Evolutionary conservation across 345 rosid species (phyloP).

Genomic region (Dipteronia sinensis): DNA sequence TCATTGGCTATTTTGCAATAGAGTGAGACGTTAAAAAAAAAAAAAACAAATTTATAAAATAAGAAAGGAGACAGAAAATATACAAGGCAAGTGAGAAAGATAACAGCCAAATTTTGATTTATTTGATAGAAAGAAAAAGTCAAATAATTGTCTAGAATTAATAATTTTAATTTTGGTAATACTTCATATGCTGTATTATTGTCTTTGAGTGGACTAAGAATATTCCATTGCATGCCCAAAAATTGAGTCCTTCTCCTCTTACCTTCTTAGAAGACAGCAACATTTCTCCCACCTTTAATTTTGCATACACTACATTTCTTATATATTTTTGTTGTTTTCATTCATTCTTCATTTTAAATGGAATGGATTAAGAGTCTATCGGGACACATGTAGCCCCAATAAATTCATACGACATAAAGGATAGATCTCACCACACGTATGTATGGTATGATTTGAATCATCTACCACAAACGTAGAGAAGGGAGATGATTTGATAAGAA

Average conservation of each 20-base stretch:
- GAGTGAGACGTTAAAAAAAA: no score
- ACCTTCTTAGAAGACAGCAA: neutral
- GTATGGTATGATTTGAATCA: no score
- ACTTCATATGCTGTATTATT: neutral
- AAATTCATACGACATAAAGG: no score
- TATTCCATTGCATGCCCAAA: neutral
- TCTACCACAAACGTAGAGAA: no score
- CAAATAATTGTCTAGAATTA: neutral
- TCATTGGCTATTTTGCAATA: no score
- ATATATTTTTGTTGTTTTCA: no score
- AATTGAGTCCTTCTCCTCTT: neutral
- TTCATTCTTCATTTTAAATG: no score
- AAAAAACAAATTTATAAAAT: neutral
- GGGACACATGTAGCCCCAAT: no score
- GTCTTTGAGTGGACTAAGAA: neutral
- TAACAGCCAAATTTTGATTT: neutral
- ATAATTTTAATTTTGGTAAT: neutral
- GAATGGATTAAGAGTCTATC: no score
- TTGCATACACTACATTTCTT: neutral
- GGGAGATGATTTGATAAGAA: no score
- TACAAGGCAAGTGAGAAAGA: neutral
- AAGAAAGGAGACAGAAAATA: neutral
- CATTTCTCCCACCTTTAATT: conserved; percentile 6
- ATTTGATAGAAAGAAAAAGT: neutral
- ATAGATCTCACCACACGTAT: no score